Percentiles rank a stretch among this genome's conserved stretches.
phyloP scores from a whole-genome alignment of 228 moss, liverwort and hornwort species.

The Sphagnum magellanicum region DNA sequence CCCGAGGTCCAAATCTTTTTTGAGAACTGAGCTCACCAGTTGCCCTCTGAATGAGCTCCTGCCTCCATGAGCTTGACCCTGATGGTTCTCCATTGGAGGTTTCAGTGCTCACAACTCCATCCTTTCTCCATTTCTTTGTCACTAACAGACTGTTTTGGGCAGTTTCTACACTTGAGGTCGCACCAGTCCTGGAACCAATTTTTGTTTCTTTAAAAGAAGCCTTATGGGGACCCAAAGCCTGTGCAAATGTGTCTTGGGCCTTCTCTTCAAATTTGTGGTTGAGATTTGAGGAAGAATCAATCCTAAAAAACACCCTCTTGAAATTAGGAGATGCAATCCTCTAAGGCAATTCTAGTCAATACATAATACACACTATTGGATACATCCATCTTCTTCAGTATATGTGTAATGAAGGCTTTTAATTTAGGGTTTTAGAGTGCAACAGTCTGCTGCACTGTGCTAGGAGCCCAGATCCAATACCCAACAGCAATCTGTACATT shows the following conservation, averaged over 20 bases:
- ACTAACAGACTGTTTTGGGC: neutral
- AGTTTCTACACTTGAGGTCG: neutral
- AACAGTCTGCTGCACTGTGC: too few species aligned
- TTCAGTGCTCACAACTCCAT: neutral
- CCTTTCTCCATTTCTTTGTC: neutral
- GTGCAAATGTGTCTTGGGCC: neutral
- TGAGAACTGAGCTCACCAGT: neutral
- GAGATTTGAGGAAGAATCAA: neutral
- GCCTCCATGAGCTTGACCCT: neutral
- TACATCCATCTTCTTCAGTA: too few species aligned
- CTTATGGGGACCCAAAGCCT: neutral
- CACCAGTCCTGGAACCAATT: neutral
- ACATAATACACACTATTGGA: too few species aligned
- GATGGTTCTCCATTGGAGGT: neutral
- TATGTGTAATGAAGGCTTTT: too few species aligned
- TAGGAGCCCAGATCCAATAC: too few species aligned
- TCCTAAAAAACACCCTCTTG: too few species aligned
- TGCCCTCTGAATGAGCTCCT: constrained; percentile 5
- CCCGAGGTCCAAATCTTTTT: neutral
- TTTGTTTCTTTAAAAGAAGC: neutral
- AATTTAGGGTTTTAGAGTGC: too few species aligned
- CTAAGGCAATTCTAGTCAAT: too few species aligned
- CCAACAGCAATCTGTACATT: too few species aligned
- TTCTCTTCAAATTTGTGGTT: neutral
- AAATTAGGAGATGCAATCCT: too few species aligned